phyloP scores from a whole-genome alignment of 2,329 filamentous ascomycete genomes.

The Daldinia eschscholtzii region DNA sequence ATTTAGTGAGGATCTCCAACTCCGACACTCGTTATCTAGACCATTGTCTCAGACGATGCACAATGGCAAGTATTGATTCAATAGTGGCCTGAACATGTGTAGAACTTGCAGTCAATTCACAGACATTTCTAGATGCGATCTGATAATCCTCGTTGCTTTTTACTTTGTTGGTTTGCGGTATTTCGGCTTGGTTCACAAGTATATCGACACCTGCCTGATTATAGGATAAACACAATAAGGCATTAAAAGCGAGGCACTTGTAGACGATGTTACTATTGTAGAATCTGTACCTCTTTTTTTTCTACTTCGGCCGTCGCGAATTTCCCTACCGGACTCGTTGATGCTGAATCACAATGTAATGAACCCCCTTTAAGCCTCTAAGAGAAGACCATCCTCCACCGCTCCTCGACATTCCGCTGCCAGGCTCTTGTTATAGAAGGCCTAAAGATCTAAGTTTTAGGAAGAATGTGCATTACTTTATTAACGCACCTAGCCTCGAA shows the following conservation, averaged over 20 bases:
- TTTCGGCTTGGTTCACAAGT: background rate
- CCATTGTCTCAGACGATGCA: constrained; percentile 2
- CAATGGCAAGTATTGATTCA: background rate
- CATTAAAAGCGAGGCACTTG: background rate
- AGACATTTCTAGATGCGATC: background rate
- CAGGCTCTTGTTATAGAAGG: constrained; percentile 7
- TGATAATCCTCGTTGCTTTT: background rate
- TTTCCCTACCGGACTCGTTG: background rate
- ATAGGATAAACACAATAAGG: background rate
- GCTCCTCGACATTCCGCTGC: background rate
- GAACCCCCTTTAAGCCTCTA: background rate
- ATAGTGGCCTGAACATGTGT: background rate
- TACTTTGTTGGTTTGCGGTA: background rate
- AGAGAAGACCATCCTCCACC: background rate
- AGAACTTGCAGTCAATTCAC: background rate
- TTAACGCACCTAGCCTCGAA: constrained; percentile 1
- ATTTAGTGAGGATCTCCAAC: background rate
- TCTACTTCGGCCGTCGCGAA: background rate
- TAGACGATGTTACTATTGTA: background rate
- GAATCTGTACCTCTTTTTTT: background rate
- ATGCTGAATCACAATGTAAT: too few species aligned
- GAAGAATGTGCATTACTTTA: constrained; percentile 1
- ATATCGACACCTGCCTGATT: background rate
- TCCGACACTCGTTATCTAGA: background rate
- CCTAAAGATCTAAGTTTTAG: background rate